Base-by-base conservation (phyloP, 179 eudicot species). In the Corrigiola litoralis region DNA sequence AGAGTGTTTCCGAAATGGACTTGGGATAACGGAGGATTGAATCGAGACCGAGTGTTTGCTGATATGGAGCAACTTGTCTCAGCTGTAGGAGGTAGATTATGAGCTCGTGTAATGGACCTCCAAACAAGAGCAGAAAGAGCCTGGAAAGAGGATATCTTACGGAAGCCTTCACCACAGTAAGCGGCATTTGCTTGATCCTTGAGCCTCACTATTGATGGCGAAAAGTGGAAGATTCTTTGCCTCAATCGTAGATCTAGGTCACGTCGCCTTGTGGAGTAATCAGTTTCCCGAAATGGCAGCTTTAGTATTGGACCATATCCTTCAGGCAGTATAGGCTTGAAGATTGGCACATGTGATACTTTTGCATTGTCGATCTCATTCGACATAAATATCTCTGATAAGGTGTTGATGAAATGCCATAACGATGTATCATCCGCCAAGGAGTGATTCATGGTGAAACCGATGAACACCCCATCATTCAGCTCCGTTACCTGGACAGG, bases 401-500 rank as follows among this genome's bases (percentile, higher is more conserved):
- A 17, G 29, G 53, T 7, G 14, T 29, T 44, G 0, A 61, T 61
- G 45, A 61, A 61, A 5, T 9, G 16, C 52, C 65, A 61, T 45
- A 61, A 4, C 40, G 65, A 61, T 10, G 28, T 18, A 4, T 53
- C 65, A 12, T 61, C 65, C 0, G 38, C 65, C 45, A 61, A 5
- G 0, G 27, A 8, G 29, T 61, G 65, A 27, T 61, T 61, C 65
- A 61, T 61, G 17, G 53, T 28, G 29, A 61, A 61, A 27, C 65
- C 65, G 37, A 61, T 61, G 31, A 61, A 61, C 24, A 61, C 52
- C 10, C 65, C 65, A 18, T 61, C 65, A 10, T 42, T 38, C 10
- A 61, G 65, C 27, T 61, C 65, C 28, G 53, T 61, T 17, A 61
- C 65, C 29, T 61, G 65, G 29, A 61, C 40, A 0, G 65, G 31